Base-by-base conservation (phyloP, 495 filamentous ascomycete genomes). In the Aspergillus homomorphus region DNA sequence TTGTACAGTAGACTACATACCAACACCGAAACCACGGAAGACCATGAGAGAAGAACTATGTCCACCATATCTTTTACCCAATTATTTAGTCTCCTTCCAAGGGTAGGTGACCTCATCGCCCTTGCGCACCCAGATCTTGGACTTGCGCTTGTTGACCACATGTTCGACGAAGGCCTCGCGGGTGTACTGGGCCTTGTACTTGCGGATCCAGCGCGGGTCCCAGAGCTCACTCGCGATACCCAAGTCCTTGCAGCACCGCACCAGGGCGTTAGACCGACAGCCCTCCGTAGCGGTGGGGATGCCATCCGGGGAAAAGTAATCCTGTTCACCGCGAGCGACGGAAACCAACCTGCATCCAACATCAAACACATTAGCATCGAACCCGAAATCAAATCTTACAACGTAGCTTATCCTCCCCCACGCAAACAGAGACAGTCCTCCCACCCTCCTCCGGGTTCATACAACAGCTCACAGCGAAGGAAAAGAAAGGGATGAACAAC, bases 281-380 rank as follows among this genome's bases (percentile, higher is more conserved):
- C 94, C 94, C 72, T 98, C 94, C 28, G 92, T 92, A 0, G 95
- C 94, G 1, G 92, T 98, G n/a, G 94, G 91, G 58, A 98, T 94
- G 48, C 89, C 90, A 55, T 96, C 91, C 14, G 90, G 86, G 53
- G 83, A 85, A 74, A 98, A 98, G 73, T 97, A 98, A 58, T 91
- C 85, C 73, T 96, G 92, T 72, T 98, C 95, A 69, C 94, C 94
- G 52, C 95, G 88, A 1, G 94, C 92, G 53, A 98, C 87, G 21
- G 88, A 92, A 24, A 98, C 89, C 54, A 98, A 85, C 45, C 93
- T 96, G 55, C 33, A 41, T 54, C 26, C 3, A 53, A 22, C 22
- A 56, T 55, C n/a, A 10, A 26, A 20, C 10, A 26, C 18, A 22
- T 24, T 38, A 42, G 21, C 33, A 18, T 41, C 28, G 15, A n/a